These are phyloP conservation scores for Leccinum subgranulosum DNA, from an alignment of 768 basidiomycete species.

Conservation along the genomic window DNA sequence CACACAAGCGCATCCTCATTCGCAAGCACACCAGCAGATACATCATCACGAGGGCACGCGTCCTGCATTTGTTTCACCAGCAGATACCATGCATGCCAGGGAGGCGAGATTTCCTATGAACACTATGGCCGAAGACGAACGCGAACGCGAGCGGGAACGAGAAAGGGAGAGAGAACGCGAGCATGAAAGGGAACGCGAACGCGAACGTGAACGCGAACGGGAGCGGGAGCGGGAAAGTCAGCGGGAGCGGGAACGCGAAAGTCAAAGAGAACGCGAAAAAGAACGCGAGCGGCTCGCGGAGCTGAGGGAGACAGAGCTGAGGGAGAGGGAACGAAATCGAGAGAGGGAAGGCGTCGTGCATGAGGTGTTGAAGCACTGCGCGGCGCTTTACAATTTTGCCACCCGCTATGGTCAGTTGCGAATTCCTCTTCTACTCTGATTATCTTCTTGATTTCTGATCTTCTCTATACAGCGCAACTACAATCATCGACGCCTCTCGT, in stretches of 20 bases:
- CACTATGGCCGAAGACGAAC: constrained; percentile 16
- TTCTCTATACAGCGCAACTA: constrained; percentile 23
- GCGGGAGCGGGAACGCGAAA: constrained; percentile 23
- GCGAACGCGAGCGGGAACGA: constrained; percentile 19
- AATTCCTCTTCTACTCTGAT: background rate
- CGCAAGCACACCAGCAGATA: constrained; percentile 25
- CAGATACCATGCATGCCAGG: constrained; percentile 28
- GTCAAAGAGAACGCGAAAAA: constrained; percentile 20
- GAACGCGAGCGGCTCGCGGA: constrained; percentile 23
- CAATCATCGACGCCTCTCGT: constrained; percentile 46
- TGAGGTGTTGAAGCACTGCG: constrained; percentile 47
- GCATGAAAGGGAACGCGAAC: constrained; percentile 17
- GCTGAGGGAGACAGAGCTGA: constrained; percentile 20
- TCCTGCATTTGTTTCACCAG: constrained; percentile 27
- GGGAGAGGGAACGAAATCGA: constrained; percentile 22
- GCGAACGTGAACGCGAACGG: constrained; percentile 20
- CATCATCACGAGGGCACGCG: constrained; percentile 24
- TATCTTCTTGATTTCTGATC: constrained; percentile 3
- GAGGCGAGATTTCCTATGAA: constrained; percentile 15
- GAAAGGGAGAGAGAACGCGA: background rate
- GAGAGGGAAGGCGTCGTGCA: constrained; percentile 23
- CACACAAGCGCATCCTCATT: constrained; percentile 26
- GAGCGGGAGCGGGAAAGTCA: constrained; percentile 18
- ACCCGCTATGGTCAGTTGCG: constrained; percentile 57
- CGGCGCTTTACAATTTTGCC: constrained; percentile 60